A percentile compares a stretch with the other conserved stretches of the same genome.
Evolutionary conservation across 2,329 filamentous ascomycete genomes (phyloP).

Genomic region (Penicillium sp.): DNA sequence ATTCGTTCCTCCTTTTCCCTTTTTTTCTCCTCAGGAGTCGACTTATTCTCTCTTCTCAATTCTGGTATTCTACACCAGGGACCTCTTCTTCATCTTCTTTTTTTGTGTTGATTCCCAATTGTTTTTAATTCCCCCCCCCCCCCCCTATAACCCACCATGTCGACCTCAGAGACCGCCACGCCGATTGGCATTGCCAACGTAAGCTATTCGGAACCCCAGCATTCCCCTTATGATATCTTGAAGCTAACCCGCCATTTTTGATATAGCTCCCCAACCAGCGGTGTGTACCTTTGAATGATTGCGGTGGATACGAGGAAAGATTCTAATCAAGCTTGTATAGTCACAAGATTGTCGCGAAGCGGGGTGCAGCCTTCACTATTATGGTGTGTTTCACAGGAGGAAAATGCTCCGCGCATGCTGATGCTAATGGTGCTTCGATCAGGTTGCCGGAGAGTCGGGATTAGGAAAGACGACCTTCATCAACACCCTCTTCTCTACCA

Average conservation of each 20-base stretch:
- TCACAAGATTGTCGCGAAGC: conserved; percentile 73
- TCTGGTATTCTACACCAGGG: conserved; percentile 14
- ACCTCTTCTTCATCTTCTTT: conserved; percentile 19
- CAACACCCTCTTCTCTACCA: conserved; percentile 99
- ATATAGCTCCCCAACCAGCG: conserved; percentile 67
- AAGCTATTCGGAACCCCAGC: conserved; percentile 39
- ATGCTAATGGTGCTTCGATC: conserved; percentile 30
- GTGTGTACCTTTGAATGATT: conserved; percentile 51
- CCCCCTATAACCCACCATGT: conserved; percentile 49
- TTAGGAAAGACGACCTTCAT: conserved; percentile 99
- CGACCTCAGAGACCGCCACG: conserved; percentile 59
- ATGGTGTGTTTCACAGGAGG: conserved; percentile 67
- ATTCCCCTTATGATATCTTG: neutral
- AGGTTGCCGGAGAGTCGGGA: conserved; percentile 98
- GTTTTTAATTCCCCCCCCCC: conserved; percentile 9
- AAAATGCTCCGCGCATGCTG: neutral
- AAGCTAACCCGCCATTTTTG: conserved; percentile 16
- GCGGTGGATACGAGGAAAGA: conserved; percentile 7
- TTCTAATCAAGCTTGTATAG: conserved; percentile 42
- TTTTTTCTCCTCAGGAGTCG: conserved; percentile 16
- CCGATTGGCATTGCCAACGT: conserved; percentile 75
- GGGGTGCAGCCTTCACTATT: conserved; percentile 97
- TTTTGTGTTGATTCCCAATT: conserved; percentile 22
- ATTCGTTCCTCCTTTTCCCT: conserved; percentile 18
- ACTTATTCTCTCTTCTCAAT: conserved; percentile 8